These are phyloP conservation scores for Bremia lactucae DNA, from an alignment of 352 stramenopile species.

Conservation along the genomic window DNA sequence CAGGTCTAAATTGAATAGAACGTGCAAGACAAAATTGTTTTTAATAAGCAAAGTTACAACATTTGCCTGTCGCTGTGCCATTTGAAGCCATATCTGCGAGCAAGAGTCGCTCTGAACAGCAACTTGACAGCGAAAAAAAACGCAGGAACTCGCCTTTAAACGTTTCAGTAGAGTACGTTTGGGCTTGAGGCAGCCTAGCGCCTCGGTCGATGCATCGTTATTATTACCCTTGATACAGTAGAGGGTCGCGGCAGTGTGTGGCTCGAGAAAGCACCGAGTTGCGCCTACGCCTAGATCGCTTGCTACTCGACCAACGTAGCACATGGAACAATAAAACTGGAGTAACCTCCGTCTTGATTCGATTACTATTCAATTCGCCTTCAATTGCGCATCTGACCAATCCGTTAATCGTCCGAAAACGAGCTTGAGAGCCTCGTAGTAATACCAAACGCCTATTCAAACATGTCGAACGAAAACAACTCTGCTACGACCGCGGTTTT, in stretches of 20 bases:
- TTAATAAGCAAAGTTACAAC: no score
- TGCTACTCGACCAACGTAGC: slow-evolving; percentile 5
- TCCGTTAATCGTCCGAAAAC: slow-evolving; percentile 2
- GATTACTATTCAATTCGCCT: slow-evolving; percentile 28
- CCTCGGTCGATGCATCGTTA: slow-evolving; percentile 19
- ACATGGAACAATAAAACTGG: slow-evolving; percentile 17
- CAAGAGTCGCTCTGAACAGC: slow-evolving; percentile 22
- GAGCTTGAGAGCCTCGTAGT: slow-evolving; percentile 5
- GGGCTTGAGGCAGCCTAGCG: slow-evolving; percentile 15
- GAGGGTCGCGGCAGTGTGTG: slow-evolving; percentile 12
- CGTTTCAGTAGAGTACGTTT: slow-evolving; percentile 31
- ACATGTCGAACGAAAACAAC: slow-evolving; percentile 15
- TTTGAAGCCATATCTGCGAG: no score
- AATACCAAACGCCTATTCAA: slow-evolving; percentile 7
- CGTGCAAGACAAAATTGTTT: no score
- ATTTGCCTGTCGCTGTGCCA: no score
- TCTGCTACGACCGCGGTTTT: slow-evolving; percentile 3
- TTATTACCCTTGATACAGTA: slow-evolving; percentile 24
- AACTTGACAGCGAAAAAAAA: no score
- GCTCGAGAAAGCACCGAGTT: slow-evolving; percentile 5
- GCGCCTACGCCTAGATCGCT: slow-evolving; percentile 8
- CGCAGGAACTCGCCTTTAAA: slow-evolving; percentile 3
- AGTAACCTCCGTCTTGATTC: slow-evolving; percentile 7
- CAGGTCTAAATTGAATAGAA: no score
- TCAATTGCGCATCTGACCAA: slow-evolving; percentile 12